A percentile compares a stretch with the other conserved stretches of the same genome.
phyloP scores from a whole-genome alignment of 306 rosid genomes.

The Prunus mira region DNA sequence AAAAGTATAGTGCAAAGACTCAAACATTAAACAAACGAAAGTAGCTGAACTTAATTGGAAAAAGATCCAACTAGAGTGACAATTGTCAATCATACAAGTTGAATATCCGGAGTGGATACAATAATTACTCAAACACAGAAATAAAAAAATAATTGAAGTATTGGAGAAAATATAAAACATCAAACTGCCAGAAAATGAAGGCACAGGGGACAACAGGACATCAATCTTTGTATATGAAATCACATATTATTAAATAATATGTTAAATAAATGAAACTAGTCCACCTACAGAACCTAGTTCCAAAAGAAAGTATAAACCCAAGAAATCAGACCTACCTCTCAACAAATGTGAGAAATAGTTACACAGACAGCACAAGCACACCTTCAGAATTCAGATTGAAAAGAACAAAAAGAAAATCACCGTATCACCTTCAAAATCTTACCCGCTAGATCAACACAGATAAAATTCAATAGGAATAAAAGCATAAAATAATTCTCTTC shows the following conservation, averaged over 20 bases:
- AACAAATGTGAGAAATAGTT: constrained; percentile 14
- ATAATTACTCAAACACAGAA: not conserved
- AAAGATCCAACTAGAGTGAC: not conserved
- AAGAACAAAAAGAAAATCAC: constrained; percentile 8
- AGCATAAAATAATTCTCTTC: not conserved
- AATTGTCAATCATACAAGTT: not conserved
- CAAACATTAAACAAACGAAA: not conserved
- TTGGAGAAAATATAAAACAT: not conserved
- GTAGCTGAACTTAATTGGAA: not conserved
- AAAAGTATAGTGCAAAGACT: not conserved
- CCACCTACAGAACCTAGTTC: constrained; percentile 14
- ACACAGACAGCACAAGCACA: not conserved
- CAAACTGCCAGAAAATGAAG: not conserved
- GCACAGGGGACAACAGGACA: not conserved
- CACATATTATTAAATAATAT: not conserved
- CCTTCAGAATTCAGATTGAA: constrained; percentile 3
- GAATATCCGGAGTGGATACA: not conserved
- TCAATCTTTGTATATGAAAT: not conserved
- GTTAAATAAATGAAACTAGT: constrained; percentile 2
- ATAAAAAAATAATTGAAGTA: not conserved
- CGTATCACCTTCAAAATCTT: not conserved
- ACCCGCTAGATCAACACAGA: not conserved
- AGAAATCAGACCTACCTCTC: constrained; percentile 14
- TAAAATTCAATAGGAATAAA: not conserved
- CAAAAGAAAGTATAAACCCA: constrained; percentile 18